Conservation (phyloP, 129 eudicot species). For the Flaveria robusta region DNA sequence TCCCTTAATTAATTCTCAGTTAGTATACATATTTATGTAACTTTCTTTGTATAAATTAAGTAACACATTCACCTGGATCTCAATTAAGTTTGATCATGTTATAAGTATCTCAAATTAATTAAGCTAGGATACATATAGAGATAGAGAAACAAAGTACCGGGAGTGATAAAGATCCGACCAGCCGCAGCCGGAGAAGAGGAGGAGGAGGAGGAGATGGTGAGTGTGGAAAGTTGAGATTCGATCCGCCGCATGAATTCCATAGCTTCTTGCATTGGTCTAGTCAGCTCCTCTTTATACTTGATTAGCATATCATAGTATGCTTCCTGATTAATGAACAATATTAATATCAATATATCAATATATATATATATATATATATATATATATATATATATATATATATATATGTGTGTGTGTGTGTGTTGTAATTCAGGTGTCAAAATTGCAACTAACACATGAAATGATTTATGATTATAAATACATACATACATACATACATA, state of each 20-base stretch:
- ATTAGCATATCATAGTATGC: constrained; percentile 93
- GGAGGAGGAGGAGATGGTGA: constrained; percentile 37
- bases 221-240: constrained; percentile 76
- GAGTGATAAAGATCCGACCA: constrained; percentile 51
- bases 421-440: too few species aligned
- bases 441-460: too few species aligned
- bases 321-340: constrained; percentile 42
- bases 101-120: too few species aligned
- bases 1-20: too few species aligned
- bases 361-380: neutral
- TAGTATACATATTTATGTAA: too few species aligned
- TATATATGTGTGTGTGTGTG: too few species aligned
- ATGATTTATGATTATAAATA: too few species aligned
- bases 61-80: too few species aligned
- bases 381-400: neutral
- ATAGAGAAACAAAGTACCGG: constrained; percentile 38
- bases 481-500: too few species aligned
- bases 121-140: neutral
- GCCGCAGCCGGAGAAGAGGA: constrained; percentile 39
- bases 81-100: too few species aligned
- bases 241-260: constrained; percentile 91
- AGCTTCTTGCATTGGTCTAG: constrained; percentile 91
- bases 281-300: constrained; percentile 84
- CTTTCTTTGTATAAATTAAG: too few species aligned
- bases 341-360: too few species aligned